Evolutionary conservation across 495 filamentous ascomycete genomes (phyloP).

Genomic region (Penicillium coffeae): DNA sequence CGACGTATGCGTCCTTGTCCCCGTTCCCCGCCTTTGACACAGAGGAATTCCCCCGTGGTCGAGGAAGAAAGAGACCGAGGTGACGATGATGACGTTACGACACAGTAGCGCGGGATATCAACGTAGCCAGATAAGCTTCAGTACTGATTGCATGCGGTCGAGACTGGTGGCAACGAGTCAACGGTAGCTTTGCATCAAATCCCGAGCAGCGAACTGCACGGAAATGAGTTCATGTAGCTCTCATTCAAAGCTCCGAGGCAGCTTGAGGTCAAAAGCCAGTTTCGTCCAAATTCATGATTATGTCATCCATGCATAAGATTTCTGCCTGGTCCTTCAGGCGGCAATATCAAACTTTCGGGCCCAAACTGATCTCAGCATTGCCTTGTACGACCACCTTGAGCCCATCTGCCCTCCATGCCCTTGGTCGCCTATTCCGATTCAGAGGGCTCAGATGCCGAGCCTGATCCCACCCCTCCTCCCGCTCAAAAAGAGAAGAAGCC

Average conservation of each 20-base stretch:
- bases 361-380: neutral
- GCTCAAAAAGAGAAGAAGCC: constrained; percentile 46
- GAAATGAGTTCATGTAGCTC: too few relatives aligned
- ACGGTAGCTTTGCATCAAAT: neutral
- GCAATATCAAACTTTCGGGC: neutral
- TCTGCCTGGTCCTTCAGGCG: neutral
- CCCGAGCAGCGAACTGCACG: too few relatives aligned
- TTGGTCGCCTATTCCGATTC: constrained; percentile 85
- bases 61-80: too few relatives aligned
- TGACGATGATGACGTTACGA: constrained; percentile 26
- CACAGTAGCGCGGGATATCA: constrained; percentile 5
- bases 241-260: too few relatives aligned
- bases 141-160: constrained; percentile 1
- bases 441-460: constrained; percentile 66
- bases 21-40: too few relatives aligned
- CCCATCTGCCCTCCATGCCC: constrained; percentile 49
- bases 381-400: neutral
- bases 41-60: too few relatives aligned
- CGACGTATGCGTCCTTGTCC: neutral
- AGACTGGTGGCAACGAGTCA: neutral
- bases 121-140: neutral
- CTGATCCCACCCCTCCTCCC: constrained; percentile 23
- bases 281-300: too few relatives aligned
- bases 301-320: neutral
- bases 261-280: too few relatives aligned